Evolutionary conservation across 768 basidiomycete species (phyloP).

Genomic region (Sarcodon aspratus): DNA sequence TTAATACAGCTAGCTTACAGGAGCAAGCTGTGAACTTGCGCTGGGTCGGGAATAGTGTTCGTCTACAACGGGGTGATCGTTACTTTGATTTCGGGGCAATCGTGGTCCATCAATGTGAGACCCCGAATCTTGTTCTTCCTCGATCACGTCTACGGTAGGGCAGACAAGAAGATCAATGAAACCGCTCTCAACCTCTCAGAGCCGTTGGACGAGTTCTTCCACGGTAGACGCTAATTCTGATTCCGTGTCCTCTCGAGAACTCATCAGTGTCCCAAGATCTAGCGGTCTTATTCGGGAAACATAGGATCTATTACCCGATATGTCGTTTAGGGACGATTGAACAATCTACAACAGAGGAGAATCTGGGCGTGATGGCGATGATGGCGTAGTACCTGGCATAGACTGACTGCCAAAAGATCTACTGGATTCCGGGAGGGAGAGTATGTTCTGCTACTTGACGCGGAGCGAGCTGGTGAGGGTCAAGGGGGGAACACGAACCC

Average conservation of each 20-base stretch:
- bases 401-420: conserved; percentile 15
- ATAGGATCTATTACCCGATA: conserved; percentile 8
- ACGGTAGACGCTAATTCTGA: conserved; percentile 62
- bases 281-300: conserved; percentile 49
- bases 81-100: too few relatives aligned
- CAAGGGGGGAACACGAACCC: conserved; percentile 44
- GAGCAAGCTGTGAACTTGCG: too few relatives aligned
- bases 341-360: conserved; percentile 11
- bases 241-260: conserved; percentile 48
- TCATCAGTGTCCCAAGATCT: conserved; percentile 49
- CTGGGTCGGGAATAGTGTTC: too few relatives aligned
- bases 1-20: too few relatives aligned
- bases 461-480: background rate
- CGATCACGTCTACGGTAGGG: conserved; percentile 38
- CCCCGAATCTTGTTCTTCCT: conserved; percentile 46
- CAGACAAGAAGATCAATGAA: conserved; percentile 55
- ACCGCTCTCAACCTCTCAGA: conserved; percentile 63
- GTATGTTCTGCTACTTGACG: conserved; percentile 25
- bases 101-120: too few relatives aligned
- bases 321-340: conserved; percentile 9
- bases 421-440: conserved; percentile 26
- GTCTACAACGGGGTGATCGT: too few relatives aligned
- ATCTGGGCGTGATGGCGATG: conserved; percentile 9
- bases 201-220: conserved; percentile 66
- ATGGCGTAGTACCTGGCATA: conserved; percentile 10